Evolutionary conservation across 2,329 filamentous ascomycete genomes (phyloP).

Genomic region (Clarireedia paspali): DNA sequence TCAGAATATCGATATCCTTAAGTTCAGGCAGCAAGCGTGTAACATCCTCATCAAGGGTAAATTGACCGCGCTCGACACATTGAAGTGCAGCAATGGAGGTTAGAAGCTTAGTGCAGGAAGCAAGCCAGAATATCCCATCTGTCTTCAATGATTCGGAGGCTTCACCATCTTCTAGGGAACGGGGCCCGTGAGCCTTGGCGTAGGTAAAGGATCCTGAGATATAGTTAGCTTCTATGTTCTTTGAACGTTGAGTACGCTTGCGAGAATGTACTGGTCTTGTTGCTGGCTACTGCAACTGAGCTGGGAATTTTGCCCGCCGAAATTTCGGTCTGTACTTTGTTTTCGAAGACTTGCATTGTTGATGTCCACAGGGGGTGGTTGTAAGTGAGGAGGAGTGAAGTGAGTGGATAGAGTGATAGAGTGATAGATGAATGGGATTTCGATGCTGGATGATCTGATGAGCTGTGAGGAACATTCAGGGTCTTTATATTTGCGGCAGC

Average conservation of each 20-base stretch:
- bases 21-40: slow-evolving; percentile 21
- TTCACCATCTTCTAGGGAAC: slow-evolving; percentile 41
- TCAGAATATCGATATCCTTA: slow-evolving; percentile 23
- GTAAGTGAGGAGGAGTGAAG: not conserved
- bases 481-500: no score
- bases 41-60: slow-evolving; percentile 41
- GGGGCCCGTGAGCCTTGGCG: slow-evolving; percentile 29
- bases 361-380: no score
- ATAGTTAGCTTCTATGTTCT: not conserved
- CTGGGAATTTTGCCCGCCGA: slow-evolving; percentile 14
- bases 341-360: not conserved
- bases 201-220: slow-evolving; percentile 31
- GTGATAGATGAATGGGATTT: no score
- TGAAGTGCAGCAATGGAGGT: slow-evolving; percentile 46
- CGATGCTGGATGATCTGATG: not conserved
- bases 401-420: not conserved
- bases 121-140: slow-evolving; percentile 53
- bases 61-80: slow-evolving; percentile 42
- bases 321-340: not conserved
- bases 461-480: not conserved
- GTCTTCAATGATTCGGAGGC: slow-evolving; percentile 47
- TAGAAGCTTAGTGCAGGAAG: slow-evolving; percentile 50
- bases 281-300: slow-evolving; percentile 13
- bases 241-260: not conserved
- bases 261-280: slow-evolving; percentile 11